A percentile compares a stretch with the other conserved stretches of the same genome.
Evolutionary conservation across 768 basidiomycete genomes (phyloP).

Genomic region (Psilocybe cyanescens): DNA sequence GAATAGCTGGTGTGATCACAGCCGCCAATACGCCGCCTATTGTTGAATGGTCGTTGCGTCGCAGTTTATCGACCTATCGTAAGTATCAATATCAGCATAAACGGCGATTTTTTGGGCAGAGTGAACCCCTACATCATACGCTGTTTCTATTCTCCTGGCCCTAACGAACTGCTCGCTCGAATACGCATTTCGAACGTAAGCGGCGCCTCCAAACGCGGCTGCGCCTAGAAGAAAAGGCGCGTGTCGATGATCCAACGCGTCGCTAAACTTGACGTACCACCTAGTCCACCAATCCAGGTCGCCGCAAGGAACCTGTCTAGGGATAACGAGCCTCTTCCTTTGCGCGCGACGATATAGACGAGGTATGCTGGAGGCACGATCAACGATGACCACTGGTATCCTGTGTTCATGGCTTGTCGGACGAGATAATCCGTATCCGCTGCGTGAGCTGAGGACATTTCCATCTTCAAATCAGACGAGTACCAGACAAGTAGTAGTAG

Average conservation of each 20-base stretch:
- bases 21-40: constrained; percentile 71
- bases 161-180: constrained; percentile 53
- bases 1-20: constrained; percentile 66
- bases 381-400: constrained; percentile 70
- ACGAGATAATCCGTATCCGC: constrained; percentile 71
- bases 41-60: constrained; percentile 75
- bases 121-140: constrained; percentile 56
- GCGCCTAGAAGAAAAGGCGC: constrained; percentile 39
- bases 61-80: constrained; percentile 54
- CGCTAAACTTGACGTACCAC: constrained; percentile 43
- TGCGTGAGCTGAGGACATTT: constrained; percentile 36
- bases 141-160: constrained; percentile 49
- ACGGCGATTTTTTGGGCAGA: constrained; percentile 3
- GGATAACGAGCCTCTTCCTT: constrained; percentile 56
- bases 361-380: constrained; percentile 65
- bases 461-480: neutral
- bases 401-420: constrained; percentile 63
- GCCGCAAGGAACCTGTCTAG: constrained; percentile 69
- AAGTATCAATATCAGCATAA: neutral
- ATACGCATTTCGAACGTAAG: constrained; percentile 62
- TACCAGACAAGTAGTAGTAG: neutral
- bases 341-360: constrained; percentile 53
- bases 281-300: constrained; percentile 71
- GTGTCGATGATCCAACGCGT: neutral
- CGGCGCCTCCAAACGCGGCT: constrained; percentile 55